Evolutionary conservation across 257 asterid genomes (phyloP).

Genomic region (Solanum commersonii): DNA sequence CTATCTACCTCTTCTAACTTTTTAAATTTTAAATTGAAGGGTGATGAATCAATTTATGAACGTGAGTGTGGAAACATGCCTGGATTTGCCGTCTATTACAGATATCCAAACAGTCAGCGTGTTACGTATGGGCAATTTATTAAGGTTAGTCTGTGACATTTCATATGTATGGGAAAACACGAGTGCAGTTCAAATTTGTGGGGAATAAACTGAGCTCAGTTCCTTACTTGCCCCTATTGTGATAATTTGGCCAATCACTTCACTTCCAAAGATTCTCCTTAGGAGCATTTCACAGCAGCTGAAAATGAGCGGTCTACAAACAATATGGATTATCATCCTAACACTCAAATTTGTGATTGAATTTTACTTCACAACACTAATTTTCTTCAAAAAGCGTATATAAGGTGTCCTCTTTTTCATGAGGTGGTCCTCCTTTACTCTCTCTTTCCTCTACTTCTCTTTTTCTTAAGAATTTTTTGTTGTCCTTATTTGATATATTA

Average conservation of each 20-base stretch:
- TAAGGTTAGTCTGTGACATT: conserved; percentile 47
- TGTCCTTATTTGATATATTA: neutral
- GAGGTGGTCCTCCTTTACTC: neutral
- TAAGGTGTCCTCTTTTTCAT: neutral
- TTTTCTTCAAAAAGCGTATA: neutral
- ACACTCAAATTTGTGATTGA: neutral
- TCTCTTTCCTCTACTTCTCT: neutral
- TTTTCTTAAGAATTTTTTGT: neutral
- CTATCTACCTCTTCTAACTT: neutral
- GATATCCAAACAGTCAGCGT: conserved; percentile 97
- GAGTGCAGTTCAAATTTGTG: neutral
- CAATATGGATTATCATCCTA: neutral
- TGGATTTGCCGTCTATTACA: conserved; percentile 94
- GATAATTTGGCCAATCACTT: neutral
- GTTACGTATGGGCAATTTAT: conserved; percentile 91
- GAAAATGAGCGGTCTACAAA: neutral
- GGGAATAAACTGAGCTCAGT: neutral
- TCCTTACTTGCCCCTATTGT: neutral
- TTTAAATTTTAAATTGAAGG: conserved; percentile 16
- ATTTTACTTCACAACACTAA: neutral
- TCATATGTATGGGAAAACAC: neutral
- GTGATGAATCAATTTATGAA: conserved; percentile 86
- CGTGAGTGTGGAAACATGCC: conserved; percentile 99
- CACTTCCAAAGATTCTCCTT: neutral
- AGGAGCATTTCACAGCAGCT: neutral